Evolutionary conservation across 2,329 filamentous ascomycete genomes (phyloP).

Genomic region (Xylaria sp.): DNA sequence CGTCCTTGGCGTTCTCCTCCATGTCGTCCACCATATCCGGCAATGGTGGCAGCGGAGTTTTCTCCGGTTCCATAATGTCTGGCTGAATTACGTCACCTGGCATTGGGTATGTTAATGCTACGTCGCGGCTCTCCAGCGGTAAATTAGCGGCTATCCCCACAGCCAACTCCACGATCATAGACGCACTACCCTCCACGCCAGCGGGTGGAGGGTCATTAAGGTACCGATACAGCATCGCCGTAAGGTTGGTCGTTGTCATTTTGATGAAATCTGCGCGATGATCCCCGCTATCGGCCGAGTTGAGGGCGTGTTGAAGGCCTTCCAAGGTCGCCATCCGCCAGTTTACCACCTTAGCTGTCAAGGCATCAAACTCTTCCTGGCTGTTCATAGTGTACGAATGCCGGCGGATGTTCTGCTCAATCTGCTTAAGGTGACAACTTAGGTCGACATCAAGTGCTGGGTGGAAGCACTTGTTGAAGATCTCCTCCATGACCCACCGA

Average conservation of each 20-base stretch:
- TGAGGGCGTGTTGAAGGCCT: conserved; percentile 76
- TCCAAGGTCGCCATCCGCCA: conserved; percentile 95
- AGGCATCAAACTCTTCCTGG: conserved; percentile 86
- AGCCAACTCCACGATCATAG: conserved; percentile 91
- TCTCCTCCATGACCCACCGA: conserved; percentile 86
- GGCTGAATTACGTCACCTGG: conserved; percentile 74
- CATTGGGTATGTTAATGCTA: conserved; percentile 82
- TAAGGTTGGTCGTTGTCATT: conserved; percentile 70
- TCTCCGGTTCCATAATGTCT: conserved; percentile 85
- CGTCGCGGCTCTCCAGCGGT: conserved; percentile 88
- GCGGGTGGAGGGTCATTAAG: conserved; percentile 77
- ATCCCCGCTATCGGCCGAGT: conserved; percentile 67
- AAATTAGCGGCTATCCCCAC: conserved; percentile 85
- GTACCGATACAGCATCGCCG: conserved; percentile 72
- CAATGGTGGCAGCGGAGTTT: conserved; percentile 69
- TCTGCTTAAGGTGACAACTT: conserved; percentile 79
- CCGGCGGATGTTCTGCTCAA: conserved; percentile 85
- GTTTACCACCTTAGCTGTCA: conserved; percentile 84
- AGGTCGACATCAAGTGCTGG: conserved; percentile 79
- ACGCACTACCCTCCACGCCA: conserved; percentile 84
- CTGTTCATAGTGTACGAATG: conserved; percentile 76
- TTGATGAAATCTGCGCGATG: conserved; percentile 73
- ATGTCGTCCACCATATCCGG: conserved; percentile 48
- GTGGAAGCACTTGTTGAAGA: conserved; percentile 93
- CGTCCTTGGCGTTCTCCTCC: conserved; percentile 46